Conservation (phyloP, 495 filamentous ascomycete genomes). For the Cairneyella variabilis region DNA sequence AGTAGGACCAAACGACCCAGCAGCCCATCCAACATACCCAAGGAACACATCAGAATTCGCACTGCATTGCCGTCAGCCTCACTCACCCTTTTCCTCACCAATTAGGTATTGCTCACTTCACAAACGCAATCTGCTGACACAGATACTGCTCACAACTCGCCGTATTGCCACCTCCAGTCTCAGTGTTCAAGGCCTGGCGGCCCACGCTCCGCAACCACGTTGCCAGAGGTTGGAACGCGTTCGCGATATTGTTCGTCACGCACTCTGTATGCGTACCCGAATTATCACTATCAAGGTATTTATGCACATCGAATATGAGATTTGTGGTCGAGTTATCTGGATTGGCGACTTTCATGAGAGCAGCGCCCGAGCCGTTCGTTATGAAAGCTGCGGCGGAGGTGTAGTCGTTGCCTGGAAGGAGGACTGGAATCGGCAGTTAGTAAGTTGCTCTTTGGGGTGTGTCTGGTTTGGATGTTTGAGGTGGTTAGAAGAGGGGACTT, state of each 20-base stretch:
- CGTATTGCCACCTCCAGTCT: conserved; percentile 51
- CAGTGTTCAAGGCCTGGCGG: conserved; percentile 47
- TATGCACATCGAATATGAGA: conserved; percentile 53
- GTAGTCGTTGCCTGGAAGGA: conserved; percentile 41
- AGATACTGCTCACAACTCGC: conserved; percentile 38
- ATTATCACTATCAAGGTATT: conserved; percentile 56
- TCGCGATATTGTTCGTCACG: conserved; percentile 44
- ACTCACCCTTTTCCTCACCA: conserved; percentile 16
- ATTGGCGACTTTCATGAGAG: conserved; percentile 50
- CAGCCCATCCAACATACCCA: conserved; percentile 50
- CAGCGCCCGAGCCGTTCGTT: conserved; percentile 40
- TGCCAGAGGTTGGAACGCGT: conserved; percentile 43
- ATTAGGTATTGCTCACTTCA: conserved; percentile 26
- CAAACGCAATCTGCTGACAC: conserved; percentile 32
- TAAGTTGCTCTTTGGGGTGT: too few relatives aligned
- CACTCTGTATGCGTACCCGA: conserved; percentile 50
- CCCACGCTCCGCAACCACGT: conserved; percentile 44
- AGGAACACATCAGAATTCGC: conserved; percentile 48
- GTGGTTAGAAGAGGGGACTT: conserved; percentile 38
- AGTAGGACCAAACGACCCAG: conserved; percentile 40
- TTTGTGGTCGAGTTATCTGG: conserved; percentile 48
- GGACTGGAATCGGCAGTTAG: conserved; percentile 1
- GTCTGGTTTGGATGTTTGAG: neutral
- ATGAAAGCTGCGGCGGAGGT: conserved; percentile 43
- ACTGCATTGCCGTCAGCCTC: conserved; percentile 23